Conservation (phyloP, 805 yeast genomes). For the Blastobotrys mokoenaii region DNA sequence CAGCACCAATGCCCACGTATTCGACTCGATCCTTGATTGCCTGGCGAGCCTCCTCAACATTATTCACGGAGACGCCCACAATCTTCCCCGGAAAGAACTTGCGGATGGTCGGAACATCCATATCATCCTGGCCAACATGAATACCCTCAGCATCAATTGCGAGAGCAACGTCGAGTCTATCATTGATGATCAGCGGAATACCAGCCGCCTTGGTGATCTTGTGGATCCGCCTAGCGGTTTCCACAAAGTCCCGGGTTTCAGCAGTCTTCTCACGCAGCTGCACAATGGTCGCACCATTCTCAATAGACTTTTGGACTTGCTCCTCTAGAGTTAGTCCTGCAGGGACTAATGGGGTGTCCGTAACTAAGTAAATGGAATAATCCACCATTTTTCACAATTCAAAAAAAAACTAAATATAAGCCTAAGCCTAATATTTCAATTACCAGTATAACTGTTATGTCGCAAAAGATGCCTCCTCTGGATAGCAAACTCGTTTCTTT, state of each 20-base stretch:
- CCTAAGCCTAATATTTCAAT: background rate
- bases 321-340: slow-evolving; percentile 42
- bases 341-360: slow-evolving; percentile 72
- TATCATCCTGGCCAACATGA: slow-evolving; percentile 89
- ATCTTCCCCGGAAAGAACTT: slow-evolving; percentile 60
- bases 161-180: slow-evolving; percentile 79
- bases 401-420: background rate
- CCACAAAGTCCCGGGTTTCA: slow-evolving; percentile 60
- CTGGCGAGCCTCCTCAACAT: slow-evolving; percentile 43
- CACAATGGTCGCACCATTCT: slow-evolving; percentile 69
- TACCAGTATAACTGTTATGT: background rate
- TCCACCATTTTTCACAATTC: slow-evolving; percentile 28
- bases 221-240: slow-evolving; percentile 53
- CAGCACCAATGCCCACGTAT: slow-evolving; percentile 79
- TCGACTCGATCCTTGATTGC: slow-evolving; percentile 52
- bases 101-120: slow-evolving; percentile 52
- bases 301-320: slow-evolving; percentile 54
- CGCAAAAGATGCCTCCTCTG: background rate
- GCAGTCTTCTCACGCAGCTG: slow-evolving; percentile 76
- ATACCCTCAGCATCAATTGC: slow-evolving; percentile 88
- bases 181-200: slow-evolving; percentile 78
- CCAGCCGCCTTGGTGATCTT: slow-evolving; percentile 47
- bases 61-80: slow-evolving; percentile 69
- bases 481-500: background rate
- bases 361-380: slow-evolving; percentile 66